These are phyloP conservation scores for Hypericum perforatum DNA, from an alignment of 345 rosid species.

Conservation along the genomic window DNA sequence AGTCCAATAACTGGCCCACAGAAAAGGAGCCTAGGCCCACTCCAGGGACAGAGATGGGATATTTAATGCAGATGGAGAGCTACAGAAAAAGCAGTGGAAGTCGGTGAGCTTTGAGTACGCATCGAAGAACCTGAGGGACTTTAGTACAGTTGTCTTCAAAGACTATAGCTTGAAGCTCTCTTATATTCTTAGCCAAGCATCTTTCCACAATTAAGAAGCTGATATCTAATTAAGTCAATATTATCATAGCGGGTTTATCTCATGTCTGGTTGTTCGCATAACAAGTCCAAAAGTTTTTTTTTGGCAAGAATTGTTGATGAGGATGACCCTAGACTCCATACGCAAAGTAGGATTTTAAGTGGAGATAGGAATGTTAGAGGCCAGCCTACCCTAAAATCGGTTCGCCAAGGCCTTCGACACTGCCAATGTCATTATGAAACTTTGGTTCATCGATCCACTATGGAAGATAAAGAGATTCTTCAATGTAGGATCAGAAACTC, in stretches of 20 bases:
- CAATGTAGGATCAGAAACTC: slow-evolving; percentile 75
- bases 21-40: too few species aligned
- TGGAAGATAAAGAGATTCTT: slow-evolving; percentile 72
- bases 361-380: slow-evolving; percentile 74
- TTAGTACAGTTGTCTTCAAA: slow-evolving; percentile 74
- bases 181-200: slow-evolving; percentile 46
- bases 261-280: neutral
- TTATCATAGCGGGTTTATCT: neutral
- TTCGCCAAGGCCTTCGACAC: slow-evolving; percentile 86
- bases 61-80: slow-evolving; percentile 81
- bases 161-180: slow-evolving; percentile 78
- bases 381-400: slow-evolving; percentile 50
- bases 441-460: slow-evolving; percentile 77
- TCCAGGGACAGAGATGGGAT: slow-evolving; percentile 92
- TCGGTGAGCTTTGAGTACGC: slow-evolving; percentile 94
- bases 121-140: slow-evolving; percentile 85
- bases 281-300: neutral
- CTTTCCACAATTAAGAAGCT: slow-evolving; percentile 39
- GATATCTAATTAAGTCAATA: slow-evolving; percentile 63
- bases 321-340: slow-evolving; percentile 90
- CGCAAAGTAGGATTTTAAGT: slow-evolving; percentile 95
- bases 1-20: too few species aligned
- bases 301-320: slow-evolving; percentile 62
- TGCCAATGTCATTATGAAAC: slow-evolving; percentile 71
- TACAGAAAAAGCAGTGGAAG: slow-evolving; percentile 86